Evolutionary conservation across 805 yeast genomes (phyloP), one percentile per base, ranked within the genome.

Genomic region (Candida ficus): DNA sequence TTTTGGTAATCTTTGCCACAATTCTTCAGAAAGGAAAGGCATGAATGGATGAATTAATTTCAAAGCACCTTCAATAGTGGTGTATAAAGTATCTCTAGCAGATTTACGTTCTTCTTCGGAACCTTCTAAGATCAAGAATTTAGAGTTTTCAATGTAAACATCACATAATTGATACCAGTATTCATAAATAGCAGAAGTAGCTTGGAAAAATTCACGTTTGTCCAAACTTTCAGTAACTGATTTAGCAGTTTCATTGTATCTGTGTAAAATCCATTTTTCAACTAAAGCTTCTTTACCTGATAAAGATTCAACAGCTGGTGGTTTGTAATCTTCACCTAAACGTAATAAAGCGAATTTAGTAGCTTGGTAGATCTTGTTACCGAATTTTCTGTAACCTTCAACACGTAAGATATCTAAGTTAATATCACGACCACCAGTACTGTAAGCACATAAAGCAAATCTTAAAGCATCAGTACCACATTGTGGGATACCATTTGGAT

Each of bases 401-500:
- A 93, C 96, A 70, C 98, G 84, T 63, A 88, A 71, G 54, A 93
- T 89, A 62, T 93, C 97, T 62, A 93, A 75, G 70, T 93, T 93
- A 64, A 93, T 93, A 60, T 93, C 99, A 69, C 98, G 82, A 56
- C 97, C 98, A 70, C 99, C 99, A 36, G 98, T 91, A 39, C 96
- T 84, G 73, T 91, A 93, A 39, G 97, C 96, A 77, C 98, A 93
- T 51, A 91, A 76, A 29, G 99, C 98, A 62, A 93, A 93, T 71
- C 99, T 82, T 70, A 93, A 71, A 33, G 99, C 99, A 67, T 93
- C 99, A 37, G 98, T 90, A 72, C 99, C 99, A 76, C 99, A 93
- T 71, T 93, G 96, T 42, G 98, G 97, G 53, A 91, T 90, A 71
- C 99, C 99, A 54, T 81, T 80, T 50, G 99, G 99, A 73, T 89